phyloP scores from a whole-genome alignment of 106 monocot species.

The Allium sativum region DNA sequence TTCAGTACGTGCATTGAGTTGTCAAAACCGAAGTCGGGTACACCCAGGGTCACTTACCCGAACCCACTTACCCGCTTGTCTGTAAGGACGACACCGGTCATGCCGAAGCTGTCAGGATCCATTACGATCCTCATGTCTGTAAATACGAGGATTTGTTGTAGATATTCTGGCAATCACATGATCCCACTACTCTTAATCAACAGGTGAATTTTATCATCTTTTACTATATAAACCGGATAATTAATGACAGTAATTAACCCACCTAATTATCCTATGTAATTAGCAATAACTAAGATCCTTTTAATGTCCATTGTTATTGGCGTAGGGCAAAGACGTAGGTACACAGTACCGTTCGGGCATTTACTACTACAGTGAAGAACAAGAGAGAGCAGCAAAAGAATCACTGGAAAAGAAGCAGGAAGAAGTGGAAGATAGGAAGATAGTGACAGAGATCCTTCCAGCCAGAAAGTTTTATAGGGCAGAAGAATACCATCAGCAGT shows the following conservation, averaged over 20 bases:
- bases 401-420: conserved; percentile 44
- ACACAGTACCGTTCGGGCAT: conserved; percentile 81
- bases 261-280: no score
- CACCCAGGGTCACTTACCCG: conserved; percentile 46
- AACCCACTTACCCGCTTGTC: conserved; percentile 50
- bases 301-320: background rate
- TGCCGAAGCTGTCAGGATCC: conserved; percentile 60
- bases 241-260: no score
- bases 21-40: conserved; percentile 77
- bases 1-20: conserved; percentile 55
- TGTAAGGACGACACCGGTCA: conserved; percentile 53
- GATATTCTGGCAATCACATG: conserved; percentile 59
- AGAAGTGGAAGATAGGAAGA: conserved; percentile 19
- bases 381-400: conserved; percentile 37
- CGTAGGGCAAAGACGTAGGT: conserved; percentile 68
- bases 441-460: conserved; percentile 77
- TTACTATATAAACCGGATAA: no score
- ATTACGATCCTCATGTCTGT: conserved; percentile 54
- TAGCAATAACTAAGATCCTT: no score
- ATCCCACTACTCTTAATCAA: conserved; percentile 70
- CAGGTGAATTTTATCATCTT: conserved; percentile 33
- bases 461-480: conserved; percentile 71
- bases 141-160: conserved; percentile 34
- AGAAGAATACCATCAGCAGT: conserved; percentile 87
- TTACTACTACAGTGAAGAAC: conserved; percentile 60